These are phyloP conservation scores for Microbotryomycetes sp. DNA, from an alignment of 1,284 basidiomycete species.

Conservation along the genomic window DNA sequence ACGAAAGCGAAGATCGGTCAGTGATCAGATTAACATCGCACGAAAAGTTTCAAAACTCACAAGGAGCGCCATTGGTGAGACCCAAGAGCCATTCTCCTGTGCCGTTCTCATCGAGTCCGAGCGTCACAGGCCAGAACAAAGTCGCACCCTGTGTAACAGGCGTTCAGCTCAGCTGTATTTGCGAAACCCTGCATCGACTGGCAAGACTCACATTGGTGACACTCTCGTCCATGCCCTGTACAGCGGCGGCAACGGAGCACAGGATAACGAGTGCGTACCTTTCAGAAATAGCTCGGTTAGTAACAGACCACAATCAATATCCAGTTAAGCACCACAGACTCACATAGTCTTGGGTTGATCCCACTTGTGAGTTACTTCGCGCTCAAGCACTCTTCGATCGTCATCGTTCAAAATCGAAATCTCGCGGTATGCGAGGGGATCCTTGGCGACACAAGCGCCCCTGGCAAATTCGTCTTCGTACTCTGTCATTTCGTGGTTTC, in stretches of 20 bases:
- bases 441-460: conserved; percentile 25
- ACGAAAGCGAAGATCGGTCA: too few species aligned
- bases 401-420: conserved; percentile 26
- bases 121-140: conserved; percentile 36
- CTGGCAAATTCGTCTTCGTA: conserved; percentile 26
- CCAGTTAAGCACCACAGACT: conserved; percentile 32
- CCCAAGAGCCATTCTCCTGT: conserved; percentile 40
- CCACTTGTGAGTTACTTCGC: conserved; percentile 42
- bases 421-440: conserved; percentile 2
- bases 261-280: conserved; percentile 32
- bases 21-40: too few species aligned
- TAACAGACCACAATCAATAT: background rate
- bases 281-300: background rate
- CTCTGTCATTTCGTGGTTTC: conserved; percentile 24
- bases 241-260: conserved; percentile 41
- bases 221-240: conserved; percentile 29
- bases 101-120: conserved; percentile 36
- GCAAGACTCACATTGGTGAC: background rate
- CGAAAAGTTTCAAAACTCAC: too few species aligned
- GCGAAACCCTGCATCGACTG: too few species aligned
- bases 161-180: too few species aligned
- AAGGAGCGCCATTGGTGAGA: conserved; percentile 38
- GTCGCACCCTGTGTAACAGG: conserved; percentile 35
- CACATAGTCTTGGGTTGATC: conserved; percentile 48
- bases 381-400: conserved; percentile 35